Evolutionary conservation across 2,329 filamentous ascomycete genomes (phyloP).

Genomic region (Calonectria montana): DNA sequence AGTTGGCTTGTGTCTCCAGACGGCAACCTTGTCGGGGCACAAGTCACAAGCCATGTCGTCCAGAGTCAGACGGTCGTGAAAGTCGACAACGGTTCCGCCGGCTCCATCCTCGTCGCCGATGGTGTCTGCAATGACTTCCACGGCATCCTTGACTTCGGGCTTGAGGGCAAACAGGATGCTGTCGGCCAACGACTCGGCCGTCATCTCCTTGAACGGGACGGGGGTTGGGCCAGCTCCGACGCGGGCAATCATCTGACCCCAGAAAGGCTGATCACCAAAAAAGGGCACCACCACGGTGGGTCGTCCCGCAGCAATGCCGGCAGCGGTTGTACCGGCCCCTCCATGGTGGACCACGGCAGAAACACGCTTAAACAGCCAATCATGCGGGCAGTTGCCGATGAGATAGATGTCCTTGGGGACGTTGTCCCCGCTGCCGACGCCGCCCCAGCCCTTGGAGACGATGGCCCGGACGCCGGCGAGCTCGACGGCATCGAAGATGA

Average conservation of each 20-base stretch:
- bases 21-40: conserved; percentile 66
- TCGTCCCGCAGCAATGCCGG: conserved; percentile 68
- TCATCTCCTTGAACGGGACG: conserved; percentile 68
- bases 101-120: conserved; percentile 67
- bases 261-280: conserved; percentile 75
- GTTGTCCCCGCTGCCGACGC: conserved; percentile 61
- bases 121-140: conserved; percentile 57
- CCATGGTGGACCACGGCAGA: conserved; percentile 72
- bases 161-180: conserved; percentile 65
- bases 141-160: conserved; percentile 55
- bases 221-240: conserved; percentile 71
- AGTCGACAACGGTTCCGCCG: conserved; percentile 62
- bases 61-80: conserved; percentile 59
- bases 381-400: conserved; percentile 74
- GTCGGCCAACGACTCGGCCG: conserved; percentile 64
- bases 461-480: conserved; percentile 68
- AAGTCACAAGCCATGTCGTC: conserved; percentile 59
- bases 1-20: conserved; percentile 68
- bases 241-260: conserved; percentile 71
- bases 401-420: conserved; percentile 65
- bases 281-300: conserved; percentile 76
- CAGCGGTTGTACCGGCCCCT: conserved; percentile 74
- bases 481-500: conserved; percentile 70
- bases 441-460: conserved; percentile 74
- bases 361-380: conserved; percentile 73